A percentile compares a stretch with the other conserved stretches of the same genome.
Evolutionary conservation across 768 basidiomycete species (phyloP).

Genomic region (Pulveroboletus ravenelii): DNA sequence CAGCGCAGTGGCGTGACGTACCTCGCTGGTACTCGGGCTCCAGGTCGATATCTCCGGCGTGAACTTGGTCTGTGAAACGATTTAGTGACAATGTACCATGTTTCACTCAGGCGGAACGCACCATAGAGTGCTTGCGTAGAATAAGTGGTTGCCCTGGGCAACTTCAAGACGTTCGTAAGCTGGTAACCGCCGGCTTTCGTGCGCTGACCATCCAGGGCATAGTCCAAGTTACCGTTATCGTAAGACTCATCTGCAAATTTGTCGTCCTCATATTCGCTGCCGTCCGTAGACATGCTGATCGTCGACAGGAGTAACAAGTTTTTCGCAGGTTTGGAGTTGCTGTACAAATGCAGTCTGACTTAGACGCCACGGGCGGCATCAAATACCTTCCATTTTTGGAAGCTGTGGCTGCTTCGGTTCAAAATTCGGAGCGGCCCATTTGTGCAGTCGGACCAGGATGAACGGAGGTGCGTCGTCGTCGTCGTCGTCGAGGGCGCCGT

Average conservation of each 20-base stretch:
- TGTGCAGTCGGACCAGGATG: conserved; percentile 1
- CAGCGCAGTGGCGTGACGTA: conserved; percentile 20
- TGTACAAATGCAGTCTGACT: background rate
- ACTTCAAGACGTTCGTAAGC: conserved; percentile 45
- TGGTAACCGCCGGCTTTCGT: conserved; percentile 19
- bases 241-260: conserved; percentile 13
- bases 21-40: conserved; percentile 80
- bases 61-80: conserved; percentile 52
- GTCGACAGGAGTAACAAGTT: background rate
- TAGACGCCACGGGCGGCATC: no score
- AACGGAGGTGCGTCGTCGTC: background rate
- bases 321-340: background rate
- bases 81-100: background rate
- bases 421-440: background rate
- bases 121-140: conserved; percentile 59
- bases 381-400: conserved; percentile 7
- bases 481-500: conserved; percentile 17
- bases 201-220: background rate
- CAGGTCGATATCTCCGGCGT: conserved; percentile 58
- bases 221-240: conserved; percentile 17
- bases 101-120: conserved; percentile 12
- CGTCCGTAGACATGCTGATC: conserved; percentile 8
- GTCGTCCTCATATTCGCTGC: conserved; percentile 19
- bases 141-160: conserved; percentile 58
- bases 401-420: background rate